Evolutionary conservation across 2,329 filamentous ascomycete genomes (phyloP).

Genomic region (Colletotrichum eremochloae): DNA sequence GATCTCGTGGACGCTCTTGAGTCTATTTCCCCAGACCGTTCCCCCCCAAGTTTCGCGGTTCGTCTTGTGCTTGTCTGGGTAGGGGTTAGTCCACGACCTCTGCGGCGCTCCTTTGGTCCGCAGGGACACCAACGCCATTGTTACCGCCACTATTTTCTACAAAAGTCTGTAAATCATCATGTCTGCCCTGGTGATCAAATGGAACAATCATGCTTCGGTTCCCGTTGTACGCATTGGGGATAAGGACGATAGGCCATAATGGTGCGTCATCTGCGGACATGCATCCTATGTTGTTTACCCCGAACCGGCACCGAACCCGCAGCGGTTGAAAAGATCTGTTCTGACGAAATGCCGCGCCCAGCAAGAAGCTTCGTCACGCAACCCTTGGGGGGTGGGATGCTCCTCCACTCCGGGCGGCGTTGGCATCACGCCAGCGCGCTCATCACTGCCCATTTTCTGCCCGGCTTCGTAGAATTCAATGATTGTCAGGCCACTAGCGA

Average conservation of each 20-base stretch:
- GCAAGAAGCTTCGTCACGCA: slow-evolving; percentile 11
- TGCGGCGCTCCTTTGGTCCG: slow-evolving; percentile 17
- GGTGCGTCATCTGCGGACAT: neutral
- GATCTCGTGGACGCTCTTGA: slow-evolving; percentile 9
- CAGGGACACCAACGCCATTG: neutral
- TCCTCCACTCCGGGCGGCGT: slow-evolving; percentile 12
- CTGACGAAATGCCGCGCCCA: slow-evolving; percentile 25
- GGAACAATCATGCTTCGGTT: neutral
- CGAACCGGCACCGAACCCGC: slow-evolving; percentile 5
- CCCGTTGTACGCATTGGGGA: neutral
- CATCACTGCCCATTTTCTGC: slow-evolving; percentile 32
- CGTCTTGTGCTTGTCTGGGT: neutral
- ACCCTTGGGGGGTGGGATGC: slow-evolving; percentile 25
- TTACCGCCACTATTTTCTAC: neutral
- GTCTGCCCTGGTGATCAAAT: neutral
- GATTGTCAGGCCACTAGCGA: slow-evolving; percentile 22
- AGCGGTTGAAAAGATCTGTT: neutral
- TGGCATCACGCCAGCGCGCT: slow-evolving; percentile 25
- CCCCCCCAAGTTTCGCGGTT: neutral
- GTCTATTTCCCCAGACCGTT: slow-evolving; percentile 34
- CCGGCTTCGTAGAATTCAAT: neutral
- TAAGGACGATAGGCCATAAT: neutral
- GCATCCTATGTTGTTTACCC: neutral
- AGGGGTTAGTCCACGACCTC: neutral
- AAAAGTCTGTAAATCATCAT: neutral